These are phyloP conservation scores for Alternaria burnsii DNA, from an alignment of 2,329 filamentous ascomycete genomes.

Conservation along the genomic window DNA sequence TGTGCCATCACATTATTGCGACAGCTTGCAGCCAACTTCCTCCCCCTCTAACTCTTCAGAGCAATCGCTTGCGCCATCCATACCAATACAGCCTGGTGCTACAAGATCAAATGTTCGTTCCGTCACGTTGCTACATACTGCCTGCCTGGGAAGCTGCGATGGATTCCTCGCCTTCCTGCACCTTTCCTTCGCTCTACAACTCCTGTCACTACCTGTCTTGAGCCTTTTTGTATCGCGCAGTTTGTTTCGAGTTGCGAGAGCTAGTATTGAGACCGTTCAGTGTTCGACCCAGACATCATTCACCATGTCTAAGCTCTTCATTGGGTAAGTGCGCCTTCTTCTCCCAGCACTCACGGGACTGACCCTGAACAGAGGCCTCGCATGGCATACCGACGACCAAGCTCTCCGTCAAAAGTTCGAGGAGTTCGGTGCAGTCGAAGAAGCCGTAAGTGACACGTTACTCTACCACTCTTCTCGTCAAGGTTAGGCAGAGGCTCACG, in stretches of 20 bases:
- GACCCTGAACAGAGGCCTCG: constrained; percentile 76
- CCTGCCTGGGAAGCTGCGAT: constrained; percentile 41
- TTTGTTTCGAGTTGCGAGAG: constrained; percentile 40
- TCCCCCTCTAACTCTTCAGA: constrained; percentile 24
- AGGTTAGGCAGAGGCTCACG: constrained; percentile 26
- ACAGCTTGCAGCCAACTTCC: constrained; percentile 24
- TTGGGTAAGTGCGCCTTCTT: constrained; percentile 71
- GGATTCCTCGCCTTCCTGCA: constrained; percentile 35
- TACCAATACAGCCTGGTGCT: constrained; percentile 37
- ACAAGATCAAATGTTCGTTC: constrained; percentile 52
- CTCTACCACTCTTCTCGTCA: constrained; percentile 2
- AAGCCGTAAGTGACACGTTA: constrained; percentile 78
- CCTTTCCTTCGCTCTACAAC: constrained; percentile 26
- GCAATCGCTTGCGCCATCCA: constrained; percentile 36
- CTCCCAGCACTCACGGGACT: constrained; percentile 6
- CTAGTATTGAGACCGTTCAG: constrained; percentile 52
- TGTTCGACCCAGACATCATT: constrained; percentile 38
- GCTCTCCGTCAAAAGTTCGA: constrained; percentile 91
- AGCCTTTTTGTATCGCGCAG: constrained; percentile 41
- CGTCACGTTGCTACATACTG: constrained; percentile 47
- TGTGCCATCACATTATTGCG: constrained; percentile 24
- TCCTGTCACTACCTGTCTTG: constrained; percentile 33
- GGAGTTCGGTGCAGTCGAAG: constrained; percentile 88
- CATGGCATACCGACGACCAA: constrained; percentile 95
- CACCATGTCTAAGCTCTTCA: constrained; percentile 91